A percentile compares a stretch with the other conserved stretches of the same genome.
These are phyloP conservation scores for Phaeotremella fagi DNA, from an alignment of 768 basidiomycete species.

Conservation along the genomic window DNA sequence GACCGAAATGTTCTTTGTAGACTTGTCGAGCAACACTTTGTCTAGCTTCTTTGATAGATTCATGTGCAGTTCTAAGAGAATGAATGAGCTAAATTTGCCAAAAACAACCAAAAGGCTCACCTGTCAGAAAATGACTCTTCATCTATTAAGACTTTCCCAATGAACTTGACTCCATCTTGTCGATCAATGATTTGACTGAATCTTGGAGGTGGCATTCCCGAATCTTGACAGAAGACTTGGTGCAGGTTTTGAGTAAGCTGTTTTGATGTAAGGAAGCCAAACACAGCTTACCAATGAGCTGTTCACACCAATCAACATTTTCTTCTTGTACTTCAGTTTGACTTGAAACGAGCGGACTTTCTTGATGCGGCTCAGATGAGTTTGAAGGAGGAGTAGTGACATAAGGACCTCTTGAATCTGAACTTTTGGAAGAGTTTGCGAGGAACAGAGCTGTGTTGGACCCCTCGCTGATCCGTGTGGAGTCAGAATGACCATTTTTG, in stretches of 20 bases:
- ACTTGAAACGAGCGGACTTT: too few species aligned
- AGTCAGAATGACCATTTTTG: background rate
- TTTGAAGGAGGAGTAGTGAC: too few species aligned
- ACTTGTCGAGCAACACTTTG: conserved; percentile 19
- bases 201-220: background rate
- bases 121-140: conserved; percentile 1
- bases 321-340: too few species aligned
- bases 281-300: too few species aligned
- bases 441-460: background rate
- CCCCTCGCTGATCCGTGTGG: background rate
- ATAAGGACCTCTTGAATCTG: too few species aligned
- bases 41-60: conserved; percentile 4
- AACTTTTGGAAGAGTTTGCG: too few species aligned
- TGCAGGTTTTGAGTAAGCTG: too few species aligned
- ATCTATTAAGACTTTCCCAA: conserved; percentile 4
- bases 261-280: too few species aligned
- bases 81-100: background rate
- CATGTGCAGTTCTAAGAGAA: background rate
- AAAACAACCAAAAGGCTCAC: conserved; percentile 2
- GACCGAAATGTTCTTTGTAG: conserved; percentile 12
- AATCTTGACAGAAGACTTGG: background rate
- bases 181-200: background rate
- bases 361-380: too few species aligned
- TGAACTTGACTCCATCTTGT: background rate
- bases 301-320: too few species aligned